phyloP scores from a whole-genome alignment of 805 yeast species.

The Candida koratica region DNA sequence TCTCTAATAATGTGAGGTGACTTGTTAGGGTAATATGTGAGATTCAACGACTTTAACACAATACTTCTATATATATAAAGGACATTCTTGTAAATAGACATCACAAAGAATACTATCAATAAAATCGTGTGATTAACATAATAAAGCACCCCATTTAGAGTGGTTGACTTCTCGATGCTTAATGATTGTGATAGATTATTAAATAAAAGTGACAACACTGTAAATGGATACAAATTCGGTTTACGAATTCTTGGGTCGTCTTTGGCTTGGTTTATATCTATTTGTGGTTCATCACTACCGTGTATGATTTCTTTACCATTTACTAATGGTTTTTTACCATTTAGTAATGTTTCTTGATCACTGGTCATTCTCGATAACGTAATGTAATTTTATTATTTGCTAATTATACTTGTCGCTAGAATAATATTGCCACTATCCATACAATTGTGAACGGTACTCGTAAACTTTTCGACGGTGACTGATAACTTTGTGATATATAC shows the following conservation, averaged over 20 bases:
- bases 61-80: conserved; percentile 51
- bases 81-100: conserved; percentile 51
- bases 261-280: not conserved
- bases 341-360: not conserved
- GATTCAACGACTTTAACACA: conserved; percentile 53
- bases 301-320: not conserved
- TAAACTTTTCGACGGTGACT: too few species aligned
- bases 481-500: too few species aligned
- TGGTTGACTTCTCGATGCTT: conserved; percentile 4
- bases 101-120: conserved; percentile 49
- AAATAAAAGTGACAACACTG: not conserved
- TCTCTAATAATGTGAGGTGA: conserved; percentile 84
- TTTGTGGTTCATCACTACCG: not conserved
- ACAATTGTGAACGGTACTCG: too few species aligned
- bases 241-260: not conserved
- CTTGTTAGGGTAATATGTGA: conserved; percentile 63
- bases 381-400: too few species aligned
- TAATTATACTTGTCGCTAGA: too few species aligned
- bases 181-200: conserved; percentile 4
- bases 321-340: not conserved
- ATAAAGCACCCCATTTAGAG: conserved; percentile 9
- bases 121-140: conserved; percentile 46
- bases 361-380: not conserved
- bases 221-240: not conserved
- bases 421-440: too few species aligned